Conservation (phyloP, 176 grass and related monocot species). For the Elaeis guineensis region DNA sequence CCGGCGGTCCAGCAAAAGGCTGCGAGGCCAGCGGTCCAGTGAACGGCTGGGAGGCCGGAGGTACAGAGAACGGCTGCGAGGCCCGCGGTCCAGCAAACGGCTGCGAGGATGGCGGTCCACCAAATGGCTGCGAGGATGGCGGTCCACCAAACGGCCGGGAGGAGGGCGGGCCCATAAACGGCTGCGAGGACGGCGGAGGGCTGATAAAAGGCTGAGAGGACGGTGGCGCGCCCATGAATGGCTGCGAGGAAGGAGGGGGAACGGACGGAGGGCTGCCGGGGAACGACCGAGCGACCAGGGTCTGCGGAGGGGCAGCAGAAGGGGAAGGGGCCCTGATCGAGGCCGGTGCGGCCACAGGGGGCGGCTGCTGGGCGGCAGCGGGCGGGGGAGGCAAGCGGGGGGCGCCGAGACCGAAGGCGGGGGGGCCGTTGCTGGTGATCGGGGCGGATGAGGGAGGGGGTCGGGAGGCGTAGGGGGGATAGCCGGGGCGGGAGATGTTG, state of each 20-base stretch:
- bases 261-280: constrained; percentile 7
- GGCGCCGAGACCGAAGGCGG: neutral
- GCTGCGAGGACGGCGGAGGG: neutral
- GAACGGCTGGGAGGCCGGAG: constrained; percentile 4
- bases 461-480: constrained; percentile 4
- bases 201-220: neutral
- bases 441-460: constrained; percentile 7
- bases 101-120: constrained; percentile 14
- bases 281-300: neutral
- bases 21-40: constrained; percentile 11
- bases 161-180: neutral
- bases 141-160: neutral
- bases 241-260: neutral
- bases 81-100: neutral
- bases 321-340: constrained; percentile 7
- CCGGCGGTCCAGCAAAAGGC: neutral
- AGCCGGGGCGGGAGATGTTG: neutral
- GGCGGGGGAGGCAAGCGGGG: too few relatives aligned
- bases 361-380: neutral
- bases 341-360: neutral
- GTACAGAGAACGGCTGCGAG: neutral
- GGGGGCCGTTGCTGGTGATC: constrained; percentile 13
- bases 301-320: constrained; percentile 14
- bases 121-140: constrained; percentile 12
- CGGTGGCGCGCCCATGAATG: neutral